Evolutionary conservation across 805 yeast genomes (phyloP), one percentile per base, ranked within the genome.

Genomic region (Nakazawaea ambrosiae): DNA sequence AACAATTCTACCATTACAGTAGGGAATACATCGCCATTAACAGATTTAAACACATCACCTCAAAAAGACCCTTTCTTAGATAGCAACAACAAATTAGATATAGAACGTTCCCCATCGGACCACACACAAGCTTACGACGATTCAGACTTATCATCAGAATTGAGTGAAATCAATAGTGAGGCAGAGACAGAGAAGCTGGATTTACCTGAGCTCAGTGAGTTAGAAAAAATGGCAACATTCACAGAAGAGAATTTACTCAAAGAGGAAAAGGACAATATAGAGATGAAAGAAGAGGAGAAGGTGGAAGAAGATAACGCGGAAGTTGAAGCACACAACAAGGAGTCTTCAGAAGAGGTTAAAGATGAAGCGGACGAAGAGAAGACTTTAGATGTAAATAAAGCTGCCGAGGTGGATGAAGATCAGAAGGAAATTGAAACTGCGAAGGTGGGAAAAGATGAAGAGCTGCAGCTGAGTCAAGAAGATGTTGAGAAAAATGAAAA

Each of bases 141-240:
- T 51, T 41, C 51, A 45, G 58, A 36, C 38, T 49, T 22, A 42
- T 57, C 54, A 14, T 62, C 68, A 28, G 83, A 75, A 39, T 56
- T 75, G 44, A 77, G 73, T 33, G 81, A 75, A 37, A 65, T 74
- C 40, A 78, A 69, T 39, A 70, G 78, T 47, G 96, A 88, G 58
- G 95, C 92, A 14, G 97, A 88, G 54, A 88, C 97, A 0, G 96
- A 88, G 53, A 81, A 75, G 49, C 76, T 87, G 85, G 90, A 77
- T 27, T 58, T 52, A 17, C 87, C 73, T n/a, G 65, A 75, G 26
- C 71, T 68, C 25, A 69, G 81, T 15, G 66, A 73, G 26, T 51
- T 82, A 44, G 63, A 58, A 16, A 58, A 65, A 4, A 48, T 66
- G 35, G 65, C 64, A 7, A 46, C 49, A 15, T 58, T 58, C 7